Base-by-base conservation (phyloP, 768 basidiomycete species). In the Gymnopilus junonius region DNA sequence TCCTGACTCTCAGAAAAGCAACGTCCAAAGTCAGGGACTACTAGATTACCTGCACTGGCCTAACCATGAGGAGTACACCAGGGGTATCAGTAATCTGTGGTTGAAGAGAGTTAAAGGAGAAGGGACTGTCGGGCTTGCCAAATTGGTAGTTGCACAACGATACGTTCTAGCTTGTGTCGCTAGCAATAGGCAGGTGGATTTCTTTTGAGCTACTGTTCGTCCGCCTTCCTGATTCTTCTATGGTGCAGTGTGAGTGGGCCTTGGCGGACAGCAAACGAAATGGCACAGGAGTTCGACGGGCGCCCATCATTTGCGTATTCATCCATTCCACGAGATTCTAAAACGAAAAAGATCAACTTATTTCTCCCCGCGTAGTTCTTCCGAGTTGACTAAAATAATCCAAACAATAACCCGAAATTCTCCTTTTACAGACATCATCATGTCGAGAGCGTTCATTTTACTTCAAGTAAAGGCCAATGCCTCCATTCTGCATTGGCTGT, bases 361-460 rank as follows among this genome's bases (percentile, higher is more conserved):
- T 93, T 86, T 70, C 75, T 92, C 39, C 88, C 92, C 4, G 80
- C 80, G 91, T 91, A 70, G 57, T 85, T 73, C 11, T 15, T 58
- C 8, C n/a, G 4, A 32, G 51, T 37, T n/a, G 5, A 58, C 8
- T 25, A 20, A 21, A 43, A n/a, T 14, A 42, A 11, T 8, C 34
- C 31, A 32, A 43, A 53, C 32, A 23, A 31, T 50, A 10, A 37
- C 34, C 61, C 23, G 40, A 45, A 23, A 55, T 42, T 37, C 48
- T 12, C 20, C 35, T 35, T 14, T 42, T 35, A 14, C 40, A 93
- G 91, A 37, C 88, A 90, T 59, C 91, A 93, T 71, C 85, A 90
- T 68, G 80, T 93, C 15, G 92, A 94, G 71, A 90, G 91, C 69
- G 74, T 92, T 4, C 89, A 93, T 72, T 87, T 93, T 67, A 79